Conservation (phyloP, 306 rosid species). For the Rosa rugosa region DNA sequence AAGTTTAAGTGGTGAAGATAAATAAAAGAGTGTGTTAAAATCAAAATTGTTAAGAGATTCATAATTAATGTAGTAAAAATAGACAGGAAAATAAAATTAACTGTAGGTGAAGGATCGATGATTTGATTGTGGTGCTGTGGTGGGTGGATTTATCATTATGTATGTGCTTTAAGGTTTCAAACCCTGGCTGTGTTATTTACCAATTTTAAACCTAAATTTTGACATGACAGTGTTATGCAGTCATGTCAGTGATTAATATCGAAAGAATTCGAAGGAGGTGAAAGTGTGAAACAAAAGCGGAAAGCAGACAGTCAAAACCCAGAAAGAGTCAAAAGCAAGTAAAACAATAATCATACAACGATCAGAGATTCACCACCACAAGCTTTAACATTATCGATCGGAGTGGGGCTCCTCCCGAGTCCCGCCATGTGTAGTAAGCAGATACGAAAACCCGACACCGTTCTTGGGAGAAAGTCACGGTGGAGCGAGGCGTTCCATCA, state of each 20-base stretch:
- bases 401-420: neutral
- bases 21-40: no score
- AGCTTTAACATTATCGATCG: neutral
- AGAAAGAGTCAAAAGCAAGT: constrained; percentile 2
- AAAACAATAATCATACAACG: neutral
- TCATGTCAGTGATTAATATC: neutral
- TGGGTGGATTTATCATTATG: no score
- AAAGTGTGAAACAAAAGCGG: no score
- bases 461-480: neutral
- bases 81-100: no score
- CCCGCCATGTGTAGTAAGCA: neutral
- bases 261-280: neutral
- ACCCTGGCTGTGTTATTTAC: neutral
- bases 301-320: neutral
- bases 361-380: neutral
- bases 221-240: neutral
- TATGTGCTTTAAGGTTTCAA: neutral
- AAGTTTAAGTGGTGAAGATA: no score
- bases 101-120: no score
- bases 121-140: no score
- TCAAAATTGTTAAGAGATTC: no score
- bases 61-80: no score
- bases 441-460: neutral
- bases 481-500: constrained; percentile 5
- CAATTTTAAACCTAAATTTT: neutral